phyloP scores from a whole-genome alignment of 148 eudicot genomes.

The Salicornia ramosissima region DNA sequence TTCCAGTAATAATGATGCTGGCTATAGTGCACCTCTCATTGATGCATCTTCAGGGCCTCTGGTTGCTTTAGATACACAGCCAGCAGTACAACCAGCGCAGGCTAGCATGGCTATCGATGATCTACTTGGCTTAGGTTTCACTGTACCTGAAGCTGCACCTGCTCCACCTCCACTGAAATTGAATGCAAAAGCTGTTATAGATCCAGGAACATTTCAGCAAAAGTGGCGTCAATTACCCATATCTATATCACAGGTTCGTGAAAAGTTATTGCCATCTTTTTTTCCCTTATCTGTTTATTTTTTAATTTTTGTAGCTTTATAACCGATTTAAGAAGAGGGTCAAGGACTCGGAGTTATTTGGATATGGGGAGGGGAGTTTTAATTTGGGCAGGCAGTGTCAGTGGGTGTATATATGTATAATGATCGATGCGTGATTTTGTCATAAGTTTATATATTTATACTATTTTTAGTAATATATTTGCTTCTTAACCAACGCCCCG shows the following conservation, averaged over 20 bases:
- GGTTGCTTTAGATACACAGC: slow-evolving; percentile 42
- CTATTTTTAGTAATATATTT: no score
- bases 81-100: slow-evolving; percentile 34
- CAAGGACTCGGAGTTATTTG: no score
- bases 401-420: no score
- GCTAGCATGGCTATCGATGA: slow-evolving; percentile 82
- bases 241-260: slow-evolving; percentile 70
- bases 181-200: slow-evolving; percentile 72
- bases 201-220: slow-evolving; percentile 87
- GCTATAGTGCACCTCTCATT: slow-evolving; percentile 61
- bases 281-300: no score
- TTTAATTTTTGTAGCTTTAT: no score
- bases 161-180: slow-evolving; percentile 49
- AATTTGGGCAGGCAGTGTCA: no score
- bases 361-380: no score
- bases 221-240: slow-evolving; percentile 93
- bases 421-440: no score
- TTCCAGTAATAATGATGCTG: slow-evolving; percentile 54
- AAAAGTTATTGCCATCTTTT: not conserved
- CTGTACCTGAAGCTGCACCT: slow-evolving; percentile 28
- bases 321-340: no score
- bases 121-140: slow-evolving; percentile 70
- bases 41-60: slow-evolving; percentile 45
- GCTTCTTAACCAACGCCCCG: no score
- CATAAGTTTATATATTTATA: no score